Evolutionary conservation across 148 eudicot genomes (phyloP).

Genomic region (Chenopodium suecicum): DNA sequence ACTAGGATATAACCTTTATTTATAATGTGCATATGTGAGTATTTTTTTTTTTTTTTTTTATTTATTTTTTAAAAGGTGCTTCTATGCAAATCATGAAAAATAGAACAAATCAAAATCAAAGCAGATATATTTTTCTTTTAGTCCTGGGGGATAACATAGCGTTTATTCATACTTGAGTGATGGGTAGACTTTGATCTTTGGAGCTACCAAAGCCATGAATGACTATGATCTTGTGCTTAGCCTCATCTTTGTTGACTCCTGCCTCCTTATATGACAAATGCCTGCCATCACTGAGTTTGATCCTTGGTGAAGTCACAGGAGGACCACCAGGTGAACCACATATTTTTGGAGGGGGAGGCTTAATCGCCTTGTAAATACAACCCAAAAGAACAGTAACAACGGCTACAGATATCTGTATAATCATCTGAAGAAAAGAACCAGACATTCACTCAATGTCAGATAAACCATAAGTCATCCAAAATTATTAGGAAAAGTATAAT

Average conservation of each 20-base stretch:
- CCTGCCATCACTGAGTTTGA: slow-evolving; percentile 70
- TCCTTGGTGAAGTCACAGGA: slow-evolving; percentile 60
- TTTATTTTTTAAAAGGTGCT: no score
- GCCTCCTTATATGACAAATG: slow-evolving; percentile 66
- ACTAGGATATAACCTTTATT: background rate
- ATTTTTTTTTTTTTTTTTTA: no score
- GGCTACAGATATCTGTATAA: slow-evolving; percentile 43
- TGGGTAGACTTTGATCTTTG: slow-evolving; percentile 48
- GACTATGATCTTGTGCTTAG: slow-evolving; percentile 55
- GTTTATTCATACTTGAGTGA: slow-evolving; percentile 48
- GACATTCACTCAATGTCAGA: background rate
- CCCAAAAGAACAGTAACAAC: slow-evolving; percentile 33
- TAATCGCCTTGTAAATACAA: slow-evolving; percentile 42
- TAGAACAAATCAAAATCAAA: background rate
- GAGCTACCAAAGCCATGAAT: slow-evolving; percentile 62
- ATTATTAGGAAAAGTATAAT: no score
- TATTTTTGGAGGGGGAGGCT: slow-evolving; percentile 54
- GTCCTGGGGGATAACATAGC: background rate
- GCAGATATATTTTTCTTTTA: background rate
- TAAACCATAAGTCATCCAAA: background rate
- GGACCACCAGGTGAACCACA: slow-evolving; percentile 72
- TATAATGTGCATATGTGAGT: background rate
- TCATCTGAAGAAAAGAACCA: slow-evolving; percentile 31
- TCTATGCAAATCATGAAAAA: background rate
- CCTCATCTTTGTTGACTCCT: slow-evolving; percentile 60